Evolutionary conservation across 495 filamentous ascomycete species (phyloP), one percentile per base, ranked within the genome.

Genomic region (Aspergillus heteromorphus): DNA sequence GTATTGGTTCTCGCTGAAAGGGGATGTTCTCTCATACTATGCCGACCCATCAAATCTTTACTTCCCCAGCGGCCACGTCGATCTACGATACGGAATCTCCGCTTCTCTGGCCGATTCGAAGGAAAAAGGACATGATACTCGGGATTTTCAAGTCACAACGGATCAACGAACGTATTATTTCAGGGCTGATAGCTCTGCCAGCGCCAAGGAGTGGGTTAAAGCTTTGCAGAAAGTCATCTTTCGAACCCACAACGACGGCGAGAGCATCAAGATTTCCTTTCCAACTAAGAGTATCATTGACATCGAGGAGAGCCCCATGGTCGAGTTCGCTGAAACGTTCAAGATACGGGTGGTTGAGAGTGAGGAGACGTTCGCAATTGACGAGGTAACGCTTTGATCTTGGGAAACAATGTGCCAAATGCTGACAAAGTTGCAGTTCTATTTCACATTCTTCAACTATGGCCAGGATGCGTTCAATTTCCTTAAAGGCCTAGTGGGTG

Each of bases 191-290:
- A 97, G 91, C 61, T 75, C 82, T 16, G 73, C 85, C 29, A 96
- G 87, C 69, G 93, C 93, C 6, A 96, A 91, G 65, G 95, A 97
- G 77, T 98, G 93, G 93, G 92, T 97, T 38, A 95, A 93, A 67
- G 81, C 88, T 36, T 75, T 98, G 19, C 93, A 96, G 59, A 87
- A 92, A 51, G 91, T 96, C 53, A 97, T 98, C 40, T 97, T 97
- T 62, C 81, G 92, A 48, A 91, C 91, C 0, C 91, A 92, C 69
- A 98, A 98, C 62, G 95, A 96, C 48, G 92, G 93, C 7, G 92
- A 97, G 61, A 96, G 92, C 63, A 89, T 98, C 65, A 98, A 98
- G 73, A 92, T 98, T 17, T 92, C 87, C 2, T 77, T 97, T 16
- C 92, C 92, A 6, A 86, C 95, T 17, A 82, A 86, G 42, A 95